phyloP scores from a whole-genome alignment of 768 basidiomycete genomes.

The Macrolepiota albuminosa region DNA sequence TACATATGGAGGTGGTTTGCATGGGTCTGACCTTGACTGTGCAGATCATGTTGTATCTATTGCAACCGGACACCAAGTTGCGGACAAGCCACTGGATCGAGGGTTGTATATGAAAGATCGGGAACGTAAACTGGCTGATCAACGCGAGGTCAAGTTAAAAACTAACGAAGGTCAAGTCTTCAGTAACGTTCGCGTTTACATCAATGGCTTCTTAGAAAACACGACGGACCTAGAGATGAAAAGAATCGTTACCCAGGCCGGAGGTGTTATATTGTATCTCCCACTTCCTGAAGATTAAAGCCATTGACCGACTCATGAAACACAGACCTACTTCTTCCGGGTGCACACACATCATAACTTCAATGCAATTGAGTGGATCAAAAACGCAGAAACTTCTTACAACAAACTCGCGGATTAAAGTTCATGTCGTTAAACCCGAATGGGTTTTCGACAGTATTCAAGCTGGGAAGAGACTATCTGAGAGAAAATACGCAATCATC shows the following conservation, averaged over 20 bases:
- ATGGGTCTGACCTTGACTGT: neutral
- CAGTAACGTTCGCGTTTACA: constrained; percentile 54
- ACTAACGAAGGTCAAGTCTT: constrained; percentile 25
- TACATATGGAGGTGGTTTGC: neutral
- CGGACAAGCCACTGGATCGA: constrained; percentile 38
- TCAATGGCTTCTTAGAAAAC: constrained; percentile 62
- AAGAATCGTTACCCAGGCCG: constrained; percentile 56
- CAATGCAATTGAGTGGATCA: constrained; percentile 61
- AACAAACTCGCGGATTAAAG: constrained; percentile 39
- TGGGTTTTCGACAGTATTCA: constrained; percentile 70
- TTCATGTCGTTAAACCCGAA: constrained; percentile 67
- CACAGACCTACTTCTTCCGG: constrained; percentile 49
- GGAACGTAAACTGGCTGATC: constrained; percentile 37
- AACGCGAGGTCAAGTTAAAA: constrained; percentile 21
- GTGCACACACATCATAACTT: constrained; percentile 78
- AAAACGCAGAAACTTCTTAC: constrained; percentile 67
- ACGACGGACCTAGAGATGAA: constrained; percentile 84
- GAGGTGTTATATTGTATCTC: constrained; percentile 61
- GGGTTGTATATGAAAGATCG: constrained; percentile 38
- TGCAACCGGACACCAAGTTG: constrained; percentile 65
- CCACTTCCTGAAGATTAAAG: neutral
- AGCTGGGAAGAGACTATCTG: constrained; percentile 54
- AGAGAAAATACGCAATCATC: constrained; percentile 53
- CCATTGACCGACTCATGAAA: constrained; percentile 8
- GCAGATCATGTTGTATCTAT: constrained; percentile 58